Evolutionary conservation across 257 asterid species (phyloP).

Genomic region (Orobanche coerulescens): DNA sequence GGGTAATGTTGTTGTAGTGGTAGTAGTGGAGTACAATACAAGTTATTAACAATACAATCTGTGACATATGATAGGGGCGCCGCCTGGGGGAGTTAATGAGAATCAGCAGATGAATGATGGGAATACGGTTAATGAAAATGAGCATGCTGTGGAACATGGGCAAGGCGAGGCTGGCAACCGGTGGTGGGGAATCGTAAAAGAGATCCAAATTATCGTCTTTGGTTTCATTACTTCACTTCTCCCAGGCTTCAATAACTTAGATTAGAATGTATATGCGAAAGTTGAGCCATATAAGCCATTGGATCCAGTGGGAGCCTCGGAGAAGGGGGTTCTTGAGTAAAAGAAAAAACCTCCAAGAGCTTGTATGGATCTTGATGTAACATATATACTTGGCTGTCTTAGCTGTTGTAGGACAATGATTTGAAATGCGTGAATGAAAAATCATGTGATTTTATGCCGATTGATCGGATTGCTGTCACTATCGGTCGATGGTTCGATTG

Average conservation of each 20-base stretch:
- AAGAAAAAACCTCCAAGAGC: not conserved
- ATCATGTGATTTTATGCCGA: not conserved
- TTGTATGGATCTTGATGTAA: not conserved
- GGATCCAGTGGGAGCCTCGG: no score
- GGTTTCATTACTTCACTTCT: constrained; percentile 86
- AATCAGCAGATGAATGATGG: constrained; percentile 32
- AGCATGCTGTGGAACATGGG: constrained; percentile 32
- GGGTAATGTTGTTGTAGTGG: not conserved
- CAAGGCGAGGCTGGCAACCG: constrained; percentile 46
- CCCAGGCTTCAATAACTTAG: constrained; percentile 76
- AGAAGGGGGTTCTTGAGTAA: not conserved
- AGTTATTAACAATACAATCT: not conserved
- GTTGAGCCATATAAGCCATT: not conserved
- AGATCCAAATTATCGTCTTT: constrained; percentile 61
- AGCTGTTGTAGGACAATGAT: not conserved
- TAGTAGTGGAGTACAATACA: not conserved
- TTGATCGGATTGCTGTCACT: not conserved
- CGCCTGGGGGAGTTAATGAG: constrained; percentile 37
- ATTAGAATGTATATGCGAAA: constrained; percentile 25
- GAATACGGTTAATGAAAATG: constrained; percentile 36
- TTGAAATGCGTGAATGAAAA: not conserved
- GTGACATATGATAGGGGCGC: constrained; percentile 37
- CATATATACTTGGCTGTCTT: not conserved
- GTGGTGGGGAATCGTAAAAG: constrained; percentile 63
- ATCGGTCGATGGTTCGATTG: no score